Evolutionary conservation across 2,329 filamentous ascomycete genomes (phyloP).

Genomic region (Xenosphaeropsis pyriputrescens): DNA sequence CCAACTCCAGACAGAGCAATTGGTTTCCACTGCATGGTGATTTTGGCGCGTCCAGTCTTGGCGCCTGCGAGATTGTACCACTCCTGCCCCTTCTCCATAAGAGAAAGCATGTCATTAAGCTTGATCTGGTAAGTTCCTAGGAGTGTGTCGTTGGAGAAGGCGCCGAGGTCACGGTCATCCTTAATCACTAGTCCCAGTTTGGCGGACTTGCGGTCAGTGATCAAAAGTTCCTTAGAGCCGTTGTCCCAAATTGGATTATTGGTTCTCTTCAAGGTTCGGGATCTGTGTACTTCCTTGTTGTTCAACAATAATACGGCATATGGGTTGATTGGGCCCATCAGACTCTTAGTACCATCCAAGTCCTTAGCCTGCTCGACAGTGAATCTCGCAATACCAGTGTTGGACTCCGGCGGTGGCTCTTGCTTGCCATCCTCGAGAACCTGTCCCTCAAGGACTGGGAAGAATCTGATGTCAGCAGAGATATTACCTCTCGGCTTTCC

Average conservation of each 20-base stretch:
- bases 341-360: constrained; percentile 78
- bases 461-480: constrained; percentile 78
- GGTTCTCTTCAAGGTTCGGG: constrained; percentile 87
- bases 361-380: constrained; percentile 95
- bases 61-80: constrained; percentile 84
- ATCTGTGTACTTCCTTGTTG: constrained; percentile 77
- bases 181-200: constrained; percentile 88
- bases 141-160: constrained; percentile 48
- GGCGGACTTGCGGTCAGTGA: constrained; percentile 83
- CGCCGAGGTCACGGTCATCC: constrained; percentile 75
- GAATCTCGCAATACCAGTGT: constrained; percentile 87
- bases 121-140: constrained; percentile 92
- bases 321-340: constrained; percentile 82
- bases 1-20: constrained; percentile 70
- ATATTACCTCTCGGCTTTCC: constrained; percentile 74
- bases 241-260: constrained; percentile 97
- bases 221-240: constrained; percentile 82
- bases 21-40: constrained; percentile 90
- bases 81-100: constrained; percentile 84
- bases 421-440: constrained; percentile 63
- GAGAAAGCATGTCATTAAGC: constrained; percentile 80
- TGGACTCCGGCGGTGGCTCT: constrained; percentile 73
- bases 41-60: constrained; percentile 74
- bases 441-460: constrained; percentile 69
- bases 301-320: constrained; percentile 84